Evolutionary conservation across 2,329 filamentous ascomycete genomes (phyloP), one percentile per base, ranked within the genome.

Genomic region (Ploettnerulaceae sp.): DNA sequence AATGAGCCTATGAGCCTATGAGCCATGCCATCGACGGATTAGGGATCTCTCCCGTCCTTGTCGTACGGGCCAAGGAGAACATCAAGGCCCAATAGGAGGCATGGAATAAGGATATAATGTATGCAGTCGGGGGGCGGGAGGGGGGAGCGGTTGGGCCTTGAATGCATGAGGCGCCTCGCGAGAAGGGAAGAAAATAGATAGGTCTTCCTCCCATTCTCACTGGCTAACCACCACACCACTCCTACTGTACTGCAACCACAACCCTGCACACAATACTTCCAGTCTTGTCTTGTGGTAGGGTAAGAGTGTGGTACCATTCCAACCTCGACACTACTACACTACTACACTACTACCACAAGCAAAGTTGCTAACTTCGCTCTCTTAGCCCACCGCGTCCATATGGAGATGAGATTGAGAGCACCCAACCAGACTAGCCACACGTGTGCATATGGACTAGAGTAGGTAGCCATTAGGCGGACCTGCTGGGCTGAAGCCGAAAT

Each of bases 401-500:
- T 47, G 28, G 7, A 28, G 7, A 28, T 28, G 12, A 12, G 7
- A 28, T 12, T 7, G 25, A 7, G 12, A 39, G 44, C 49, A 52
- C 56, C 48, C 52, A 52, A 49, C 21, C 17, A 22, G 7, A 49
- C 53, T 58, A 60, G 56, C 59, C 59, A 57, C 59, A 61, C 59
- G 55, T 61, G 59, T 61, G 55, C 54, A 56, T 55, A 52, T 51
- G 46, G 48, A 48, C 54, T 52, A 44, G 50, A 54, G 54, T 32
- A 38, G 32, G 20, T 50, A 49, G 52, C 53, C 53, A 58, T 54
- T 53, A 42, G 47, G 47, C 60, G 54, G n/a, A n/a, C n/a, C n/a
- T n/a, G n/a, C n/a, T 54, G 61, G 54, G 57, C 57, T 63, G 60
- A 28, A 68, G 67, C 64, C 64, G 64, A 64, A 64, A 67, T 71